phyloP scores from a whole-genome alignment of 2,329 filamentous ascomycete species.

The Trichoderma atroviride region DNA sequence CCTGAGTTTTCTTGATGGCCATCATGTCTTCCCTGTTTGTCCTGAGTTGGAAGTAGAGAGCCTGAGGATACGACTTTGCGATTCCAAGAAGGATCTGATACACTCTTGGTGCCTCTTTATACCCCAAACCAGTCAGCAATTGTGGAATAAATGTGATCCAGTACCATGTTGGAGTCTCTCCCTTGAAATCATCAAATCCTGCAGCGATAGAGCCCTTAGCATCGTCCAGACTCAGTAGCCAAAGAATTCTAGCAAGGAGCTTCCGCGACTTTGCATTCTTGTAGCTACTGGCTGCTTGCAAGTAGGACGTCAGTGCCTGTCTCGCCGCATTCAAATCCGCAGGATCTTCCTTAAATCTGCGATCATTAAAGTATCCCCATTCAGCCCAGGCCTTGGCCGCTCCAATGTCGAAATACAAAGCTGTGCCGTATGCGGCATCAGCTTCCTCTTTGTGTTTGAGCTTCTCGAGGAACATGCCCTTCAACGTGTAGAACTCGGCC shows the following conservation, averaged over 20 bases:
- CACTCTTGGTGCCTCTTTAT: constrained; percentile 87
- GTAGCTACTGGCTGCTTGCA: constrained; percentile 94
- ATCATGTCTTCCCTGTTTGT: constrained; percentile 94
- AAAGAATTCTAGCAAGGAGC: constrained; percentile 87
- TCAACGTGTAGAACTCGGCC: constrained; percentile 97
- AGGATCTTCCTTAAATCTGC: constrained; percentile 90
- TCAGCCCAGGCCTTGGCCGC: constrained; percentile 98
- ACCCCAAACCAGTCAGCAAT: constrained; percentile 84
- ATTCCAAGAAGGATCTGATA: constrained; percentile 88
- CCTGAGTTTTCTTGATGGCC: constrained; percentile 86
- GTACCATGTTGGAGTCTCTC: constrained; percentile 97
- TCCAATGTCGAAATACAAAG: constrained; percentile 92
- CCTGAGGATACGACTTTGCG: constrained; percentile 92
- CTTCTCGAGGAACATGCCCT: constrained; percentile 99
- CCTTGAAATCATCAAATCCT: constrained; percentile 95
- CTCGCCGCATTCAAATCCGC: constrained; percentile 79
- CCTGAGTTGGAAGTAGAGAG: constrained; percentile 91
- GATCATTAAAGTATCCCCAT: constrained; percentile 98
- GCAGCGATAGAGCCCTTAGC: constrained; percentile 78
- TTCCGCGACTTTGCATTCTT: constrained; percentile 97
- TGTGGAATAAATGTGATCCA: constrained; percentile 99
- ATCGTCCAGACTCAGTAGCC: constrained; percentile 93
- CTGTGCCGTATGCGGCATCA: constrained; percentile 91
- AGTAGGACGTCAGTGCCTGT: constrained; percentile 91
- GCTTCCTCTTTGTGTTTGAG: constrained; percentile 88